Percentiles rank a stretch among this genome's conserved stretches.
Evolutionary conservation across 345 rosid genomes (phyloP).

Genomic region (Sisymbrium irio): DNA sequence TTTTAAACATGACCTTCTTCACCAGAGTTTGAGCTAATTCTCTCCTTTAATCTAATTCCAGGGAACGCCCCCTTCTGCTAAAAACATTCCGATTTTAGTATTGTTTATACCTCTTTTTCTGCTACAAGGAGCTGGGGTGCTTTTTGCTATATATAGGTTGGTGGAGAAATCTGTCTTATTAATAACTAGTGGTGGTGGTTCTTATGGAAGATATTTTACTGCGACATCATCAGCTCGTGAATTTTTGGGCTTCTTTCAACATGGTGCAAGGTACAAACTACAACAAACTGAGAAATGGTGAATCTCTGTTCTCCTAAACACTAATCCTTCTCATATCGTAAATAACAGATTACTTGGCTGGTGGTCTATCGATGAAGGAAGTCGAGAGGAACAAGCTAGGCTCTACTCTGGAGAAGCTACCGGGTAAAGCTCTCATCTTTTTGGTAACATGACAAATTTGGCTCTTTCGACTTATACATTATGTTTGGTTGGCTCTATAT

Average conservation of each 20-base stretch:
- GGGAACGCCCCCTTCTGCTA: slow-evolving; percentile 83
- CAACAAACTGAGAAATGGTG: background rate
- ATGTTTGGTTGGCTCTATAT: slow-evolving; percentile 11
- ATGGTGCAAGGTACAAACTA: slow-evolving; percentile 67
- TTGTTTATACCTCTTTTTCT: slow-evolving; percentile 68
- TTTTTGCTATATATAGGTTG: slow-evolving; percentile 59
- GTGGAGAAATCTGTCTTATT: slow-evolving; percentile 59
- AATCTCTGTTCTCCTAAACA: background rate
- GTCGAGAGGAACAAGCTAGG: slow-evolving; percentile 81
- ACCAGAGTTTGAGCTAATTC: background rate
- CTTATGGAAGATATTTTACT: slow-evolving; percentile 43
- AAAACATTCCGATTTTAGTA: slow-evolving; percentile 46
- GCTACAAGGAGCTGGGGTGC: slow-evolving; percentile 84
- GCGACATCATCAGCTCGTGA: slow-evolving; percentile 57
- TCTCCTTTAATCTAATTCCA: slow-evolving; percentile 29
- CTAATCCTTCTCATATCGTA: background rate
- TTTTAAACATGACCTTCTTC: background rate
- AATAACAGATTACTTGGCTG: slow-evolving; percentile 75
- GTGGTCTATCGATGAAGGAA: slow-evolving; percentile 99
- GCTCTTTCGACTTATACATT: background rate
- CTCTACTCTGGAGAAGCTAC: slow-evolving; percentile 61
- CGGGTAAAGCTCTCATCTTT: slow-evolving; percentile 42
- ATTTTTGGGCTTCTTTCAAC: slow-evolving; percentile 67
- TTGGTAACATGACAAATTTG: background rate
- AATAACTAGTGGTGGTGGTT: slow-evolving; percentile 39